phyloP scores from a whole-genome alignment of 495 filamentous ascomycete genomes.

The Penicillium cinerascens region DNA sequence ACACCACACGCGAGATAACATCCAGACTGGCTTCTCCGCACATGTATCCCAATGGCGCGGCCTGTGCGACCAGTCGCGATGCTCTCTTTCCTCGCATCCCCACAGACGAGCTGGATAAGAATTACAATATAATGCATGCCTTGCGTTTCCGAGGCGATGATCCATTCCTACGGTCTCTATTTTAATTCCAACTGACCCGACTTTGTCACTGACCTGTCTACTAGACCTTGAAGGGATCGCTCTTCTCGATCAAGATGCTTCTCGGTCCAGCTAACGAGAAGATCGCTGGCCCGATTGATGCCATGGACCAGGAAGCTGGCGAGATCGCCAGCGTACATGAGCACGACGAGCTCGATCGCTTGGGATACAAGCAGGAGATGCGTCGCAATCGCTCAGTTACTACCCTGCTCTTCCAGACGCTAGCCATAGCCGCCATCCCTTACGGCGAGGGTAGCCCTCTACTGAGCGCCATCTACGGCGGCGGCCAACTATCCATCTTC shows the following conservation, averaged over 20 bases:
- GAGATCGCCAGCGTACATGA: constrained; percentile 10
- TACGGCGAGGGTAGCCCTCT: constrained; percentile 46
- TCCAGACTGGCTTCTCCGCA: neutral
- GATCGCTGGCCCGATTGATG: neutral
- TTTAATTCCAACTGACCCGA: neutral
- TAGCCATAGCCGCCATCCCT: constrained; percentile 44
- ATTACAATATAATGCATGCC: neutral
- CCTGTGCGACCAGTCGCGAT: neutral
- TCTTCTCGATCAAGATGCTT: neutral
- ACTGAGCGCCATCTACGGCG: constrained; percentile 41
- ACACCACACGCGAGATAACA: neutral
- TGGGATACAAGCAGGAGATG: constrained; percentile 40
- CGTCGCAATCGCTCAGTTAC: constrained; percentile 36
- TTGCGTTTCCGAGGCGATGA: neutral
- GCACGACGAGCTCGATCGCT: constrained; percentile 25
- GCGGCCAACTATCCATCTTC: constrained; percentile 40
- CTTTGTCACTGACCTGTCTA: neutral
- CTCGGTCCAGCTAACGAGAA: constrained; percentile 2
- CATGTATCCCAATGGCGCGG: neutral
- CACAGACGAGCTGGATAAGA: neutral
- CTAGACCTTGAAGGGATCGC: neutral
- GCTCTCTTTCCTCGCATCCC: no score
- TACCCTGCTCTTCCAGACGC: constrained; percentile 35
- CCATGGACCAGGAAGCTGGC: constrained; percentile 16
- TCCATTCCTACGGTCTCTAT: neutral